Percentiles rank a stretch among this genome's conserved stretches.
phyloP scores from a whole-genome alignment of 2,329 filamentous ascomycete species.

The Aspergillus luchuensis region DNA sequence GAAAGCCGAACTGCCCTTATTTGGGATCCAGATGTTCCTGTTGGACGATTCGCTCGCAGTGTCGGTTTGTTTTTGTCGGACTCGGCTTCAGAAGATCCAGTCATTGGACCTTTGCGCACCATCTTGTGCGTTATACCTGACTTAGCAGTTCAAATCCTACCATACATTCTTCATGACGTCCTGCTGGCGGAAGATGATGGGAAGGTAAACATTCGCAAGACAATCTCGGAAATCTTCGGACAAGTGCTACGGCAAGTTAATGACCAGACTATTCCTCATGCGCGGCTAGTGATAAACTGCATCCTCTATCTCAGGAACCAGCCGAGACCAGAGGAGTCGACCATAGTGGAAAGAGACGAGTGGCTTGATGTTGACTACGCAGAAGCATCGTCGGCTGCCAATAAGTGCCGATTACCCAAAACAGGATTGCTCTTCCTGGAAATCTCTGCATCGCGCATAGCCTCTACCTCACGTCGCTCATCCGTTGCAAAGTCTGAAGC shows the following conservation, averaged over 20 bases:
- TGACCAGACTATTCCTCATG: slow-evolving; percentile 58
- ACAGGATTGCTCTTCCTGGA: slow-evolving; percentile 83
- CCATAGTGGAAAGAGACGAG: slow-evolving; percentile 72
- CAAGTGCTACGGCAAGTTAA: slow-evolving; percentile 60
- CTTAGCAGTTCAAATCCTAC: slow-evolving; percentile 74
- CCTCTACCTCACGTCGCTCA: slow-evolving; percentile 66
- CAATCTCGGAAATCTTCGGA: slow-evolving; percentile 66
- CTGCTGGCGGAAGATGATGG: slow-evolving; percentile 68
- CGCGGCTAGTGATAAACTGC: slow-evolving; percentile 73
- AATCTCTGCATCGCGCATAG: slow-evolving; percentile 61
- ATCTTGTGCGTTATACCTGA: slow-evolving; percentile 67
- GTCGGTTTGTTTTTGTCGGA: slow-evolving; percentile 56
- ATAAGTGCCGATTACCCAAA: slow-evolving; percentile 80
- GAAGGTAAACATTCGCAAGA: slow-evolving; percentile 60
- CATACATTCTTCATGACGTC: slow-evolving; percentile 81
- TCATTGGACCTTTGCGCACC: slow-evolving; percentile 68
- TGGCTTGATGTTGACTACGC: slow-evolving; percentile 87
- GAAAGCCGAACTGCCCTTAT: slow-evolving; percentile 16
- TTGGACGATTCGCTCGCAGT: slow-evolving; percentile 38
- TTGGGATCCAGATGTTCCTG: slow-evolving; percentile 25
- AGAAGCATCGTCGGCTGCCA: slow-evolving; percentile 70
- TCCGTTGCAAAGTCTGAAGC: slow-evolving; percentile 58
- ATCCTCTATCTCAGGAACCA: slow-evolving; percentile 89
- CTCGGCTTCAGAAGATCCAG: slow-evolving; percentile 62
- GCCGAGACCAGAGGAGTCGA: slow-evolving; percentile 70